A percentile compares a stretch with the other conserved stretches of the same genome.
phyloP scores from a whole-genome alignment of 73 alveolate species.

The Tetrahymena elliotti region DNA sequence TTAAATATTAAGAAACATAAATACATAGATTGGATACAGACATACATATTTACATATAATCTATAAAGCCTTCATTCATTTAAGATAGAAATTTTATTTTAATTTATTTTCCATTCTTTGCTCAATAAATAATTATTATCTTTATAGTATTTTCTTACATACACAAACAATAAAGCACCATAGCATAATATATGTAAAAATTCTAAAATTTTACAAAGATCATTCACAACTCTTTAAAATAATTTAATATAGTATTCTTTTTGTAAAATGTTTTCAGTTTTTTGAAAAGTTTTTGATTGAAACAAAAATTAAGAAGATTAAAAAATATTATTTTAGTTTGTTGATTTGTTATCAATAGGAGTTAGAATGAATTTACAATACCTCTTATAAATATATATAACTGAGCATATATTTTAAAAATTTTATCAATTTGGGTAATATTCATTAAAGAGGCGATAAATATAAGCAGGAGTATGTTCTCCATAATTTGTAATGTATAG shows the following conservation, averaged over 20 bases:
- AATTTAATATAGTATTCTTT: too few species aligned
- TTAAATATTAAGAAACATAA: neutral
- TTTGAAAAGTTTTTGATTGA: too few species aligned
- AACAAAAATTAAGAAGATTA: too few species aligned
- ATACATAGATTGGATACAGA: neutral
- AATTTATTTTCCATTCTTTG: neutral
- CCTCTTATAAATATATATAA: neutral
- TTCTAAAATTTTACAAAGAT: neutral
- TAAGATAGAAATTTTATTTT: neutral
- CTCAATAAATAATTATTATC: neutral
- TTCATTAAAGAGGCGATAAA: constrained; percentile 79
- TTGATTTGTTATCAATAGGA: too few species aligned
- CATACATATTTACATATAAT: neutral
- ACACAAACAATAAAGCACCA: too few species aligned
- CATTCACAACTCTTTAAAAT: too few species aligned
- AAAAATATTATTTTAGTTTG: too few species aligned
- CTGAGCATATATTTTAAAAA: neutral
- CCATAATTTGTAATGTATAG: constrained; percentile 84
- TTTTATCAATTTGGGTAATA: constrained; percentile 27
- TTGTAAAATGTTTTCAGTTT: too few species aligned
- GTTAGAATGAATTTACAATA: too few species aligned
- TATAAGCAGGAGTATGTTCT: constrained; percentile 72
- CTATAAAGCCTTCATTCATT: neutral
- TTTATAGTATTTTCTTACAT: neutral
- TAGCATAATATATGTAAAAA: neutral